Conservation (phyloP, 2,329 filamentous ascomycete species). For the Cercospora sojina region DNA sequence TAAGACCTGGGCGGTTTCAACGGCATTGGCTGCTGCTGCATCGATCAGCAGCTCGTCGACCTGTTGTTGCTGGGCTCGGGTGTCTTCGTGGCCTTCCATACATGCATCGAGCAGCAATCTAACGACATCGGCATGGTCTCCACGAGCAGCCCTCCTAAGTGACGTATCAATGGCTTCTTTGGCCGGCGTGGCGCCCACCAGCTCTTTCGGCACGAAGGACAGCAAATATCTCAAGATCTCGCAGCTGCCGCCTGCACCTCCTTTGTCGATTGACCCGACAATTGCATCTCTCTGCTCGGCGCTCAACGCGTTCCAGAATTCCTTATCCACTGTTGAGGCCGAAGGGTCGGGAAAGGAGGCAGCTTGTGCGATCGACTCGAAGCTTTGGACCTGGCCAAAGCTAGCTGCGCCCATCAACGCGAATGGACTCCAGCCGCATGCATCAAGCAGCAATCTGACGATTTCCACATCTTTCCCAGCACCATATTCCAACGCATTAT, state of each 20-base stretch:
- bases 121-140: not conserved
- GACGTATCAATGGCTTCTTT: not conserved
- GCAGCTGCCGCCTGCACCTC: slow-evolving; percentile 8
- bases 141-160: not conserved
- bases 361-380: slow-evolving; percentile 9
- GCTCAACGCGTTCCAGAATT: slow-evolving; percentile 2
- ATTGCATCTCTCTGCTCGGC: slow-evolving; percentile 3
- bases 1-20: slow-evolving; percentile 4
- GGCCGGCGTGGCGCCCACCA: not conserved
- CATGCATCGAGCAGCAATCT: not conserved
- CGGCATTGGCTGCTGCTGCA: not conserved
- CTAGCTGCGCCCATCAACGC: slow-evolving; percentile 15
- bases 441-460: slow-evolving; percentile 10
- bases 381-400: slow-evolving; percentile 11
- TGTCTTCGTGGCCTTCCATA: not conserved
- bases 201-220: not conserved
- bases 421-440: slow-evolving; percentile 14
- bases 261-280: slow-evolving; percentile 10
- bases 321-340: not conserved
- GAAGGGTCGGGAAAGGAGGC: slow-evolving; percentile 6
- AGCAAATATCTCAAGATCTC: slow-evolving; percentile 11
- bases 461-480: slow-evolving; percentile 8
- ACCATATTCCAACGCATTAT: slow-evolving; percentile 14
- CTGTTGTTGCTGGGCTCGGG: not conserved
- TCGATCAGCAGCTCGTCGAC: slow-evolving; percentile 1